These are phyloP conservation scores for Globisporangium iwayamae DNA, from an alignment of 352 stramenopile genomes.

Conservation along the genomic window DNA sequence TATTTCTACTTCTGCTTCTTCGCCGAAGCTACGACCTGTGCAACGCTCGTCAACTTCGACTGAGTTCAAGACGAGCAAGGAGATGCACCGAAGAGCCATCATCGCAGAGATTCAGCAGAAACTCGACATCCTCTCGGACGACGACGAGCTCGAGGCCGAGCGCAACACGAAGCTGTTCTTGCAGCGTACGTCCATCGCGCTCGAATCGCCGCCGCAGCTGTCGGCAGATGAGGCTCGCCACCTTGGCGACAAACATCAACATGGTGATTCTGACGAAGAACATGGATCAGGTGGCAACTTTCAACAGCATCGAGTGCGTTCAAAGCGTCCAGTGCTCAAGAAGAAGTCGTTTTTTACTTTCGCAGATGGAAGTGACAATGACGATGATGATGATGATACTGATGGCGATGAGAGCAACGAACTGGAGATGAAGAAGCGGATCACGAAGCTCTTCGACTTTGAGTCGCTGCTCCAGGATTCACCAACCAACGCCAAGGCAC, in stretches of 20 bases:
- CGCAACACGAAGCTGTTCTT: conserved; percentile 39
- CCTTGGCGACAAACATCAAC: not conserved
- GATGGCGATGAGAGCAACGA: not conserved
- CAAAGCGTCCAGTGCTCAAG: not conserved
- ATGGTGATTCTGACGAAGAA: not conserved
- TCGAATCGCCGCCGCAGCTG: not conserved
- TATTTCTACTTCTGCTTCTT: not conserved
- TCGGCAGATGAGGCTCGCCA: not conserved
- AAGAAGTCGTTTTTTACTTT: conserved; percentile 33
- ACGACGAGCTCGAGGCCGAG: conserved; percentile 30
- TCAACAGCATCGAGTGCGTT: not conserved
- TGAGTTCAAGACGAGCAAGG: conserved; percentile 5
- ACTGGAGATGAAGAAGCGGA: not conserved
- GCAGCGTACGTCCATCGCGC: conserved; percentile 29
- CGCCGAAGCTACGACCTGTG: not conserved
- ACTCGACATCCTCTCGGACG: conserved; percentile 35
- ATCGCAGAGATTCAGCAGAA: conserved; percentile 48
- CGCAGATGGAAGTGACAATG: not conserved
- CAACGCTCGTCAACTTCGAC: not conserved
- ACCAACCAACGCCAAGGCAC: not conserved
- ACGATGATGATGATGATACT: not conserved
- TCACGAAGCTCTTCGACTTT: conserved; percentile 47
- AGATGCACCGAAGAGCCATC: conserved; percentile 29
- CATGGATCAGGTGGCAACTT: not conserved
- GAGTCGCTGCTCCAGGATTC: conserved; percentile 36